A percentile compares a stretch with the other conserved stretches of the same genome.
phyloP scores from a whole-genome alignment of 2,329 filamentous ascomycete genomes.

The Ophiostoma sp. region DNA sequence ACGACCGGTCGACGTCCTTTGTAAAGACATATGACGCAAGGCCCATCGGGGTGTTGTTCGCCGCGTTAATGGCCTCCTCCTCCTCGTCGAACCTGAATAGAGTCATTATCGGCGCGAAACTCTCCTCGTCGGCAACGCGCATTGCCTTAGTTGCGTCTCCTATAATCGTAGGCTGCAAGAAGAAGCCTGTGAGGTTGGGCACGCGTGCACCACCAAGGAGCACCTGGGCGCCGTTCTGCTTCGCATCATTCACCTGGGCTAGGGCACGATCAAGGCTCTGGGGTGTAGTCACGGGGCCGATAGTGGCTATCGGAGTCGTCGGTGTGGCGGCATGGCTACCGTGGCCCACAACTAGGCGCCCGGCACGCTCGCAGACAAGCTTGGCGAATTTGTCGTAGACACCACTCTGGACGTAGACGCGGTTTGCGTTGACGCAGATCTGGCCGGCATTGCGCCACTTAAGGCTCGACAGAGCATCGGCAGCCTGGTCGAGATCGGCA shows the following conservation, averaged over 20 bases:
- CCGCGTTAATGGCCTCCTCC: slow-evolving; percentile 47
- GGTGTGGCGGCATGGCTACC: slow-evolving; percentile 20
- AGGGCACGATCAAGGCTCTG: slow-evolving; percentile 34
- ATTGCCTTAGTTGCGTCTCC: slow-evolving; percentile 37
- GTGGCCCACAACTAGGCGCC: slow-evolving; percentile 26
- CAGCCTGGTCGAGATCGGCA: slow-evolving; percentile 58
- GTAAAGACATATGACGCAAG: slow-evolving; percentile 33
- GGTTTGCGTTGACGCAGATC: slow-evolving; percentile 66
- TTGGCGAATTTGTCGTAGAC: slow-evolving; percentile 57
- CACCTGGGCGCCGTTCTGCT: slow-evolving; percentile 27
- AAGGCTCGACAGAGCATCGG: slow-evolving; percentile 27
- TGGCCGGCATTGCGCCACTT: slow-evolving; percentile 58
- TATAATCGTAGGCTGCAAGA: slow-evolving; percentile 44
- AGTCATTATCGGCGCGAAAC: slow-evolving; percentile 53
- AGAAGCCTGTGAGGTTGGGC: slow-evolving; percentile 45
- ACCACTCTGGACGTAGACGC: slow-evolving; percentile 59
- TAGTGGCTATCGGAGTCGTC: slow-evolving; percentile 28
- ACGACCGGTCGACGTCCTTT: slow-evolving; percentile 33
- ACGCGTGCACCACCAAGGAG: slow-evolving; percentile 48
- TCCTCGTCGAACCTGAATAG: slow-evolving; percentile 52
- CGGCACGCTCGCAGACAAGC: slow-evolving; percentile 38
- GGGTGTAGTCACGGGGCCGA: slow-evolving; percentile 36
- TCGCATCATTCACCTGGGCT: slow-evolving; percentile 27
- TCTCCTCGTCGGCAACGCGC: slow-evolving; percentile 47
- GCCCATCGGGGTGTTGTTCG: slow-evolving; percentile 44